Percentiles rank a stretch among this genome's conserved stretches.
These are phyloP conservation scores for Caryocar brasiliense DNA, from an alignment of 441 rosid genomes.

Conservation along the genomic window DNA sequence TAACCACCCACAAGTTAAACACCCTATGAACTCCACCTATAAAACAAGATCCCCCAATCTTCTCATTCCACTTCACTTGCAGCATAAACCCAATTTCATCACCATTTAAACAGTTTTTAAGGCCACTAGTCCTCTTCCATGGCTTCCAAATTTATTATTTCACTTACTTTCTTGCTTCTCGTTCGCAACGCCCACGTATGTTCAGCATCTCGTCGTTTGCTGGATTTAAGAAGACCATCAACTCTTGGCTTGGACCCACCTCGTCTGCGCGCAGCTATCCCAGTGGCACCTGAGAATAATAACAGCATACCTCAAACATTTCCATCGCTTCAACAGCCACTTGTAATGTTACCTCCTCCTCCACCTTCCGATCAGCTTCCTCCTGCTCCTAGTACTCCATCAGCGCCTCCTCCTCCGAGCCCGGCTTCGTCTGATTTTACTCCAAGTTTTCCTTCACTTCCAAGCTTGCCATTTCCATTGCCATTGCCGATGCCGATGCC, in stretches of 20 bases:
- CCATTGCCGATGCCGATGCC: too few species aligned
- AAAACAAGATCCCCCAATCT: background rate
- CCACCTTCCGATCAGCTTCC: too few species aligned
- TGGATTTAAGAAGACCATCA: background rate
- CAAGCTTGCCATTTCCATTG: constrained; percentile 6
- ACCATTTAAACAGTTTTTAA: too few species aligned
- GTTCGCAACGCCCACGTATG: background rate
- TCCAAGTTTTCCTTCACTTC: constrained; percentile 9
- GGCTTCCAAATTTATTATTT: background rate
- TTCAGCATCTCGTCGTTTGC: background rate
- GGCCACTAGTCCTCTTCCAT: too few species aligned
- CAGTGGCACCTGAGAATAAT: background rate
- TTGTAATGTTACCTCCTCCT: background rate
- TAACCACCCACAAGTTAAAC: background rate
- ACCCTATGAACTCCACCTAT: background rate
- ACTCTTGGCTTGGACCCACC: background rate
- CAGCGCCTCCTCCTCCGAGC: background rate
- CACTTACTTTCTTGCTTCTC: background rate
- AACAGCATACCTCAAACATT: background rate
- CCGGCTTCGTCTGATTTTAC: background rate
- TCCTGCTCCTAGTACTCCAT: too few species aligned
- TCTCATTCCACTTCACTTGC: background rate
- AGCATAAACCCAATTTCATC: too few species aligned
- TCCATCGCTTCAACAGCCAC: background rate
- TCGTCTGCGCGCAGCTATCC: background rate